These are phyloP conservation scores for Thozetella sp. DNA, from an alignment of 495 filamentous ascomycete genomes.

Conservation along the genomic window DNA sequence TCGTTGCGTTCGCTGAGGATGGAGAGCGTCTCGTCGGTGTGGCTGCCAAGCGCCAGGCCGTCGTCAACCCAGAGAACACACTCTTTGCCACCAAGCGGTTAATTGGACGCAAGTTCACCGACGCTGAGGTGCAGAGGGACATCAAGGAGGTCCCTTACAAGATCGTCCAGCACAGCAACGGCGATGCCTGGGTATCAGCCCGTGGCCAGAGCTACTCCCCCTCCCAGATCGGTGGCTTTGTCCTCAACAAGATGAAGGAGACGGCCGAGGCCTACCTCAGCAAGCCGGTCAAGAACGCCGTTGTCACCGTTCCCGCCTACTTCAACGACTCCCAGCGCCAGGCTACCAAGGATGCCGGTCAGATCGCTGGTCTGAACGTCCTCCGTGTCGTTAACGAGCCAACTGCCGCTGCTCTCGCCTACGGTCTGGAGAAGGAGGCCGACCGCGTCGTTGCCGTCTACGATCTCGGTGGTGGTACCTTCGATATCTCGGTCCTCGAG, in stretches of 20 bases:
- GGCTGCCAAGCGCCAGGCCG: conserved; percentile 97
- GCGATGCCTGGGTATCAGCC: conserved; percentile 96
- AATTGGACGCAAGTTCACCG: conserved; percentile 98
- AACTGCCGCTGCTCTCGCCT: conserved; percentile 91
- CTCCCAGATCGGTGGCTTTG: conserved; percentile 96
- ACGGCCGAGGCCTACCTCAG: conserved; percentile 89
- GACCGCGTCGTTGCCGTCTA: conserved; percentile 94
- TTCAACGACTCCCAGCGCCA: conserved; percentile 99
- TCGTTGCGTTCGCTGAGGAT: conserved; percentile 95
- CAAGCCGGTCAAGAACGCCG: conserved; percentile 90
- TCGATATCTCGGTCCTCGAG: conserved; percentile 97
- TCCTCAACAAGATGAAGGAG: conserved; percentile 98
- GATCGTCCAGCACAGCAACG: conserved; percentile 97
- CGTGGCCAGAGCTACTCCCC: conserved; percentile 97
- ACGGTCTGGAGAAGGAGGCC: conserved; percentile 91
- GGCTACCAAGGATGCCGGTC: conserved; percentile 96
- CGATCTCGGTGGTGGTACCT: conserved; percentile 98
- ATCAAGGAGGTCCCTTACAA: conserved; percentile 99
- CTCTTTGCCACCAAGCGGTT: conserved; percentile 99
- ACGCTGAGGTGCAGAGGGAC: conserved; percentile 94
- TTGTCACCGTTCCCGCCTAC: conserved; percentile 95
- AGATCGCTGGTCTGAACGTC: conserved; percentile 93
- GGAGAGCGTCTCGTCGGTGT: conserved; percentile 98
- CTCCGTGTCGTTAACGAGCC: conserved; percentile 97
- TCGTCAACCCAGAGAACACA: conserved; percentile 99